Percentiles rank a stretch among this genome's conserved stretches.
Evolutionary conservation across 179 eudicot genomes (phyloP).

Genomic region (Patellifolia procumbens): DNA sequence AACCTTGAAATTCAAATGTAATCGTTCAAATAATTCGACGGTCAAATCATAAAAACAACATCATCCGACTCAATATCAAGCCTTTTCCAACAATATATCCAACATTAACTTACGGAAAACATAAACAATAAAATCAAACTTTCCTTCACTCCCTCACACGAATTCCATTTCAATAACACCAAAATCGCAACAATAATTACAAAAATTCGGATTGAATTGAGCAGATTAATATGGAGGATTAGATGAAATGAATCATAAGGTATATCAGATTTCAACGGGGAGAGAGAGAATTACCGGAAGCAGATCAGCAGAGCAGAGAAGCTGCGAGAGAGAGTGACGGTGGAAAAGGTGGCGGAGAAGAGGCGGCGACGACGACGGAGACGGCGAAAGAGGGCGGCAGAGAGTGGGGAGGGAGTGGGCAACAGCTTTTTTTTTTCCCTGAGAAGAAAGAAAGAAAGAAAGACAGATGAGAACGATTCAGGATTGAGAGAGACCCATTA

Average conservation of each 20-base stretch:
- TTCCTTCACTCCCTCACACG: too few species aligned
- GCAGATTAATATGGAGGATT: not conserved
- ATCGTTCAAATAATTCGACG: not conserved
- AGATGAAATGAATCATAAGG: not conserved
- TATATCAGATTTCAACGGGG: not conserved
- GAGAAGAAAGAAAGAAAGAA: not conserved
- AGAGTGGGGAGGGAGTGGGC: conserved; percentile 6
- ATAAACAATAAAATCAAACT: not conserved
- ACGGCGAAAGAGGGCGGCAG: not conserved
- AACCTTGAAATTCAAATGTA: not conserved
- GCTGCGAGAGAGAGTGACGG: not conserved
- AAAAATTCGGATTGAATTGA: not conserved
- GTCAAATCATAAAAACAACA: not conserved
- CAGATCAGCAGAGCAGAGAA: not conserved
- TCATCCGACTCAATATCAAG: not conserved
- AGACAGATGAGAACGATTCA: conserved; percentile 4
- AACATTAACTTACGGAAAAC: not conserved
- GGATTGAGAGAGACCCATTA: conserved; percentile 8
- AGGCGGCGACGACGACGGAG: not conserved
- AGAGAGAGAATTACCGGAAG: not conserved
- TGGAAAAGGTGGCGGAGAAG: not conserved
- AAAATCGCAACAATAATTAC: not conserved
- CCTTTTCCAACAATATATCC: not conserved
- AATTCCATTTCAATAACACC: not conserved
- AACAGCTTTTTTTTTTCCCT: not conserved